Percentiles rank a stretch among this genome's conserved stretches.
phyloP scores from a whole-genome alignment of 176 grass and related monocot genomes.

The Triticum urartu region DNA sequence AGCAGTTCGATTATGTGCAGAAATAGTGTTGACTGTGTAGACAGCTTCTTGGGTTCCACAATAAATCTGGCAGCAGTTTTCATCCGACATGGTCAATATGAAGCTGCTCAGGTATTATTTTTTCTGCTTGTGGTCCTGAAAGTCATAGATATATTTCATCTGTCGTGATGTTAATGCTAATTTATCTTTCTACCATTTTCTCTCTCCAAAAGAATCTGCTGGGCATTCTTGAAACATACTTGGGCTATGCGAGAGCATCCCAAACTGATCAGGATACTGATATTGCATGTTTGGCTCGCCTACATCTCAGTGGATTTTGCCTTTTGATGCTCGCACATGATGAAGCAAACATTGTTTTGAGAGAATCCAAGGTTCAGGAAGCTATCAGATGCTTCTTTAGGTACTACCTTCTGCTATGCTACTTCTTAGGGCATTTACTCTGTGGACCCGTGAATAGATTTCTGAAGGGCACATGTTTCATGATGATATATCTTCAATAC shows the following conservation, averaged over 20 bases:
- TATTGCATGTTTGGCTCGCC: slow-evolving; percentile 49
- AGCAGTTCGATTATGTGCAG: slow-evolving; percentile 57
- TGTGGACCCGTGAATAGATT: not conserved
- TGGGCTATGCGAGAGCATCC: slow-evolving; percentile 53
- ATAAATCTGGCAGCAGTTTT: slow-evolving; percentile 59
- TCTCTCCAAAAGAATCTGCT: slow-evolving; percentile 60
- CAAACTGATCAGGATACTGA: slow-evolving; percentile 42
- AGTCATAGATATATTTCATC: slow-evolving; percentile 21
- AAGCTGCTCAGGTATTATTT: slow-evolving; percentile 72
- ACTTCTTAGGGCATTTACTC: not conserved
- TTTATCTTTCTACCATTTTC: slow-evolving; percentile 22
- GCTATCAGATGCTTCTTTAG: slow-evolving; percentile 88
- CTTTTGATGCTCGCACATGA: slow-evolving; percentile 65
- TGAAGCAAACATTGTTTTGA: slow-evolving; percentile 66
- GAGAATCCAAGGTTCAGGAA: slow-evolving; percentile 77
- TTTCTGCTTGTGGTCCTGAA: slow-evolving; percentile 14
- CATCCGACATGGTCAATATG: slow-evolving; percentile 73
- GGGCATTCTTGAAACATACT: slow-evolving; percentile 65
- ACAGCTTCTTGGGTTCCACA: slow-evolving; percentile 44
- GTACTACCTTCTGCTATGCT: slow-evolving; percentile 33
- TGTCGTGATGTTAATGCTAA: slow-evolving; percentile 10
- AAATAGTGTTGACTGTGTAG: slow-evolving; percentile 31
- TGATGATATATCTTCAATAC: not conserved
- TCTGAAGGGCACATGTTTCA: slow-evolving; percentile 10
- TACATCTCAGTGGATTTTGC: slow-evolving; percentile 94